Evolutionary conservation across 2,329 filamentous ascomycete species (phyloP), one percentile per base, ranked within the genome.

Genomic region (Xylaria sp.): DNA sequence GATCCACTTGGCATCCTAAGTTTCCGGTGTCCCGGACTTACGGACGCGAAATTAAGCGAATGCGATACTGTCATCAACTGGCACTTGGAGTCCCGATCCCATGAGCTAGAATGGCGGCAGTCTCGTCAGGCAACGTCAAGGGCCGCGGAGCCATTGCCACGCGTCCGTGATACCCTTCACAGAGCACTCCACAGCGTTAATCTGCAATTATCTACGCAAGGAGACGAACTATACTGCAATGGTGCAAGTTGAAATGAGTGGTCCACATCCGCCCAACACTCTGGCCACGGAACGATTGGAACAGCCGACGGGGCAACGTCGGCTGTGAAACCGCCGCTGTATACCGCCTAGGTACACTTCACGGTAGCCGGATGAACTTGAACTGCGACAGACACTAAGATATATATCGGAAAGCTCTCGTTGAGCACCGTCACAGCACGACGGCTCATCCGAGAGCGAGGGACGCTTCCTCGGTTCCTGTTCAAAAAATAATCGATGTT

Each of bases 31-130:
- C n/a, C 1, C n/a, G 52, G 28, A 55, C 2, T 20, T 10, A 57
- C 0, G 20, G 41, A 57, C 15, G 56, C 56, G 55, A 58, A 46
- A 58, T 28, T 46, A 58, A 58, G 56, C 56, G 56, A 58, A 46
- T 58, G 56, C 39, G 39, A 58, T 46, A 46, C 9, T 33, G n/a
- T 13, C 15, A 20, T 41, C 33, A 25, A 5, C 13, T 25, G 13
- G 15, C 12, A 55, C 8, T n/a, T 23, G 31, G 13, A 2, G 4
- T 28, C 52, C 33, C 8, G 7, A 18, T 6, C 36, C 5, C 36
- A 12, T 41, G 36, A 41, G 5, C 7, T 15, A 2, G 18, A 41
- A 13, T 13, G n/a, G 54, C 13, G 56, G 31, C 2, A 15, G 23
- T 20, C 23, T 46, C 56, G n/a, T 58, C 39, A 39, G 10, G 56